Base-by-base conservation (phyloP, 768 basidiomycete genomes). In the Trametes maxima region DNA sequence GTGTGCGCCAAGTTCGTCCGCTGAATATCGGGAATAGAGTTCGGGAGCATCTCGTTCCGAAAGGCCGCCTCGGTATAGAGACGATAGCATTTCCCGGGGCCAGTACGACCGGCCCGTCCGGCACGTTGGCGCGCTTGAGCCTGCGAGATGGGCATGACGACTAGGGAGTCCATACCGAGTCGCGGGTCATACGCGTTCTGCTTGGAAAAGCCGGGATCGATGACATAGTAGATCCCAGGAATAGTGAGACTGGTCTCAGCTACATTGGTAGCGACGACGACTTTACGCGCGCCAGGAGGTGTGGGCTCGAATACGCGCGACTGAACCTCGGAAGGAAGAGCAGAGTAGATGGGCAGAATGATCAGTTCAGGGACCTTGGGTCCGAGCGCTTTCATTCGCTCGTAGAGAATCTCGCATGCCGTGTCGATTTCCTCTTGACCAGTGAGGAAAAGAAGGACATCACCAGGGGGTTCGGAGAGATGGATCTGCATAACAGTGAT, bases 401-500 rank as follows among this genome's bases (percentile, higher is more conserved):
- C 96, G 73, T 86, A 98, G 1, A 99, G 82, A 60, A 97, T 97
- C 74, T 99, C 96, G 75, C 95, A 98, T 0, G 95, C 79, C 0
- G 95, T 98, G 74, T 99, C 97, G 62, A 99, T 98, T 74, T 99
- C 97, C 72, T 99, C 97, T 74, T 97, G 94, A 73, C 97, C 97
- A 0, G 97, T 99, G 36, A 99, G 82, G 85, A 99, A 99, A 43
- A 99, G 87, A 2, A 99, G 83, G 67, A 99, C 81, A 71, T 98
- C 97, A 54, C 97, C 97, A 2, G 94, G 92, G 35, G 97, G 97
- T 70, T 99, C 96, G 47, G 96, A 97, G 35, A 99, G 83, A 73
- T 99, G 97, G 60, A 99, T 99, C 75, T 99, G 97, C 92, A 98
- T 96, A 70, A 99, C 91, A 4, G 97, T 98, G 68, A 98, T 98